Conservation (phyloP, 768 basidiomycete genomes). For the Scleroderma bovista region DNA sequence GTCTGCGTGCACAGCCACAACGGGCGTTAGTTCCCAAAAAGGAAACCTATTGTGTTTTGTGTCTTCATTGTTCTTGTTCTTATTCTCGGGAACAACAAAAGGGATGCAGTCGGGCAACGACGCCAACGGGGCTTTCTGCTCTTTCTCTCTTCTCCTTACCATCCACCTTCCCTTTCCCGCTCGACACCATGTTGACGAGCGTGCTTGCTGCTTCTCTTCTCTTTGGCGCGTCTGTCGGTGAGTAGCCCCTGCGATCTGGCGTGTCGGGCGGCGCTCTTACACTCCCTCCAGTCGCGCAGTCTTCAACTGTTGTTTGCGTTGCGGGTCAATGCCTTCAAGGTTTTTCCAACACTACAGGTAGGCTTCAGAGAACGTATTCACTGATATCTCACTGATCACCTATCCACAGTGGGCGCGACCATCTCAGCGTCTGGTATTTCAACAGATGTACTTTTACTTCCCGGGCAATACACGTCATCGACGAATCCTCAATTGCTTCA, state of each 20-base stretch:
- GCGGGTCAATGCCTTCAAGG: slow-evolving; percentile 87
- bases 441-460: slow-evolving; percentile 57
- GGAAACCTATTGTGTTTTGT: slow-evolving; percentile 21
- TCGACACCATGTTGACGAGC: slow-evolving; percentile 39
- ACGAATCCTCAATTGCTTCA: slow-evolving; percentile 73
- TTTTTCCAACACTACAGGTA: slow-evolving; percentile 62
- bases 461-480: slow-evolving; percentile 68
- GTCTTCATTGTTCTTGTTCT: slow-evolving; percentile 20
- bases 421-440: slow-evolving; percentile 51
- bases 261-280: neutral
- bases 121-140: slow-evolving; percentile 16
- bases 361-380: slow-evolving; percentile 28
- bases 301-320: slow-evolving; percentile 67
- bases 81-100: slow-evolving; percentile 27
- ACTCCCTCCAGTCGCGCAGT: slow-evolving; percentile 44
- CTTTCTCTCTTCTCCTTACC: slow-evolving; percentile 13
- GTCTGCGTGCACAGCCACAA: neutral
- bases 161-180: slow-evolving; percentile 17
- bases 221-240: slow-evolving; percentile 36
- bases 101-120: slow-evolving; percentile 13
- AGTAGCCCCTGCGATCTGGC: slow-evolving; percentile 7
- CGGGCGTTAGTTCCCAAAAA: neutral
- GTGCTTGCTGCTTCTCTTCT: slow-evolving; percentile 32
- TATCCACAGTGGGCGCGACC: slow-evolving; percentile 57
- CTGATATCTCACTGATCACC: slow-evolving; percentile 11